These are phyloP conservation scores for Cyclanthera cordifolia DNA, from an alignment of 306 rosid species.

Conservation along the genomic window DNA sequence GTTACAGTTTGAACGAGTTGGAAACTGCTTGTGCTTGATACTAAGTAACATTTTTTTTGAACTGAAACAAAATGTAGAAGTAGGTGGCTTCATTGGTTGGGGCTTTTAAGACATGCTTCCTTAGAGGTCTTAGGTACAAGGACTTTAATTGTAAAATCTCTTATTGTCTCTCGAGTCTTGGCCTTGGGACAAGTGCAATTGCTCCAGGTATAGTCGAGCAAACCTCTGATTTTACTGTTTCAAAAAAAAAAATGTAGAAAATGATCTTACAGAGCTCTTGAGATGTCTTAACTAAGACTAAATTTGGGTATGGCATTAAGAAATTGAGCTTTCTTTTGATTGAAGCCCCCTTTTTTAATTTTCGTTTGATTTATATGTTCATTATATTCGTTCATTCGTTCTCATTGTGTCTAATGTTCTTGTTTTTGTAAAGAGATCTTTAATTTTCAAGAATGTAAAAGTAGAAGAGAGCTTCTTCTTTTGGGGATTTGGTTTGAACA, in stretches of 20 bases:
- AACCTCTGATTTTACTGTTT: too few species aligned
- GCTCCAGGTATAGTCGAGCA: too few species aligned
- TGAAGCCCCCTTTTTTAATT: too few species aligned
- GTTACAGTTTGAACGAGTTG: background rate
- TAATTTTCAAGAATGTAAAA: background rate
- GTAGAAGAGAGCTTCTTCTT: background rate
- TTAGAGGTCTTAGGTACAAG: too few species aligned
- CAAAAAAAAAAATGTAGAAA: constrained; percentile 3
- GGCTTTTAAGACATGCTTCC: too few species aligned
- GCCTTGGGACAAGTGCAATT: too few species aligned
- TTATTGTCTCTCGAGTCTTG: too few species aligned
- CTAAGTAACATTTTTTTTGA: background rate
- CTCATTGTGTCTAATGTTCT: background rate
- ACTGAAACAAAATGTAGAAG: background rate
- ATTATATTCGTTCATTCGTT: background rate
- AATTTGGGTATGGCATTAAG: background rate
- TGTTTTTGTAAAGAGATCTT: background rate
- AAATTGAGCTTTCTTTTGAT: background rate
- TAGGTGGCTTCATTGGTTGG: too few species aligned
- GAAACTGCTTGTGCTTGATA: background rate
- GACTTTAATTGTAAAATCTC: too few species aligned
- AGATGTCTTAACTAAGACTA: background rate
- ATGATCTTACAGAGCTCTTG: background rate
- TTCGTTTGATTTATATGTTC: too few species aligned
- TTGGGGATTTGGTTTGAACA: constrained; percentile 1